Evolutionary conservation across 1,139 yeast genomes (phyloP).

Genomic region (Magnusiomyces fungicola): DNA sequence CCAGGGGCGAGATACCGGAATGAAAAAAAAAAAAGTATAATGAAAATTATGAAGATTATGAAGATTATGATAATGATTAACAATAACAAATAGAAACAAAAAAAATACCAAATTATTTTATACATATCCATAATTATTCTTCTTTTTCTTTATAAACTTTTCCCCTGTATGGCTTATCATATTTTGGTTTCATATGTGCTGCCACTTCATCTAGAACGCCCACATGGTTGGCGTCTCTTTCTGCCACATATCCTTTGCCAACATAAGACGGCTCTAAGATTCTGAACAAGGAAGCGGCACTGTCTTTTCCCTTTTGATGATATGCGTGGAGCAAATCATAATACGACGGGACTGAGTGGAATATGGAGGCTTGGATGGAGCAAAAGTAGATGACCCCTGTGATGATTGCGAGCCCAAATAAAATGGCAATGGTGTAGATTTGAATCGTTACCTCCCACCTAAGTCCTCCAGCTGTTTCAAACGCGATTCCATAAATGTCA

Average conservation of each 20-base stretch:
- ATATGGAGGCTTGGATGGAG: not conserved
- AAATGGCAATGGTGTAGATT: not conserved
- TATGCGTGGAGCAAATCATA: not conserved
- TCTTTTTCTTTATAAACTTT: too few species aligned
- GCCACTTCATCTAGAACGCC: not conserved
- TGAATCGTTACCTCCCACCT: not conserved
- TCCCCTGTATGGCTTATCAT: not conserved
- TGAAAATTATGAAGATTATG: too few species aligned
- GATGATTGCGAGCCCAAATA: not conserved
- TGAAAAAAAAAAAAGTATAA: too few species aligned
- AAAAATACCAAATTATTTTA: too few species aligned
- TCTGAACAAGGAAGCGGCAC: not conserved
- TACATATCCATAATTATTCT: not conserved
- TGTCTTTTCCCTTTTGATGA: not conserved
- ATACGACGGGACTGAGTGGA: not conserved
- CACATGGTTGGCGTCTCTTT: not conserved
- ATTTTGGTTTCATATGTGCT: not conserved
- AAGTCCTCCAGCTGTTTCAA: not conserved
- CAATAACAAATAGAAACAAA: not conserved
- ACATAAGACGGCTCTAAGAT: not conserved
- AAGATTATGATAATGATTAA: too few species aligned
- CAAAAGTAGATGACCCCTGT: not conserved
- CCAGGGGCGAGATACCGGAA: too few species aligned
- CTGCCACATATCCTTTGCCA: not conserved
- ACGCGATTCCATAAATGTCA: not conserved